Evolutionary conservation across 768 basidiomycete genomes (phyloP), one percentile per base, ranked within the genome.

Genomic region (Russula foetens): DNA sequence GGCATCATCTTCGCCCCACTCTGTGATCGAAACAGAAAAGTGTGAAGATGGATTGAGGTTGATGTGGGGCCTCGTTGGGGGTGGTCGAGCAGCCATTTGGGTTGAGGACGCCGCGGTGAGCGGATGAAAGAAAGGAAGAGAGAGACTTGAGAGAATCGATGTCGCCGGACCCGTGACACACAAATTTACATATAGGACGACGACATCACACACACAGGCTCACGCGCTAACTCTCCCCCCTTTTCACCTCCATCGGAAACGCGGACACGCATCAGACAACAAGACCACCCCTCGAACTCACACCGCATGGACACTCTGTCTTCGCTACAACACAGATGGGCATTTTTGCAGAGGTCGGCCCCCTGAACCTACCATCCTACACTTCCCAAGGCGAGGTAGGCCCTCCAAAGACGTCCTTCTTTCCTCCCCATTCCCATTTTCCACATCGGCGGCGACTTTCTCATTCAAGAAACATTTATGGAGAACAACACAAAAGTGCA

Each of bases 341-440:
- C n/a, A n/a, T n/a, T n/a, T n/a, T n/a, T n/a, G n/a, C n/a, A n/a
- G n/a, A n/a, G n/a, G n/a, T n/a, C n/a, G n/a, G n/a, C n/a, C n/a
- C n/a, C n/a, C n/a, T 95, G 23, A 95, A 94, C 71, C 95, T 94
- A n/a, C 96, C 93, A 4, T 94, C 92, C 9, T 98, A 93, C 69
- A 86, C 91, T 15, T 94, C 92, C 0, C 90, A 92, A 41, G 90
- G 92, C 54, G 88, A 90, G 79, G 91, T 90, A 46, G 56, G 71
- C 17, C 15, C 43, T n/a, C 19, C 66, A 12, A 28, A 38, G 11
- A 21, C 14, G 9, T n/a, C 29, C 24, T 6, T 24, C 14, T 43
- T 1, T 24, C 11, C 29, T n/a, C 48, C 43, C 12, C 38, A 19
- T 14, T 21, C 3, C 17, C 33, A 41, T 53, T 50, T 4, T n/a